Evolutionary conservation across 805 yeast genomes (phyloP), one percentile per base, ranked within the genome.

Genomic region (Komagataella phaffii): DNA sequence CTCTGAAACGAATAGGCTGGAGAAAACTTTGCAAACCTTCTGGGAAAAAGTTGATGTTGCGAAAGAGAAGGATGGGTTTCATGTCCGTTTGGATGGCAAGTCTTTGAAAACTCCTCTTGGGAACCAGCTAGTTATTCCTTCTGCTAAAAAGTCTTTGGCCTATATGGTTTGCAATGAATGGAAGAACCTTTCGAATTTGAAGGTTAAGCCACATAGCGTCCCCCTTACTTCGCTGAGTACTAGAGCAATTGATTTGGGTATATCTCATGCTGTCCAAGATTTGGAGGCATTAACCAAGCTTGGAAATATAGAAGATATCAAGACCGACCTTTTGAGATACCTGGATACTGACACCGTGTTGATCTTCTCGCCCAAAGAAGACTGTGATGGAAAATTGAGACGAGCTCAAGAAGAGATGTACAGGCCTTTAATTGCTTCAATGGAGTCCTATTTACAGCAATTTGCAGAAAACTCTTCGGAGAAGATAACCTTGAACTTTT

Each of bases 281-380:
- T 71, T 69, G 18, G 83, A 78, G 49, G 63, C 75, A 50, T 64
- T 72, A 14, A 77, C 82, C 46, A 84, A 85, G 62, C 74, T 82
- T 44, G 89, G 90, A 7, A 77, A 72, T 54, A 67, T 79, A 46
- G 76, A 73, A 3, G 77, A 76, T 46, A 77, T 88, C 18, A 75
- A 79, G 54, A 65, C 73, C 46, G 77, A 76, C 55, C 68, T 93
- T 55, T 69, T 91, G 60, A 80, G 90, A 52, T 93, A 90, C 62
- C 71, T 95, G 53, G 99, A 93, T 64, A 93, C 99, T 0, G 99
- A 93, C 65, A 89, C 98, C 1, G 71, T 95, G 55, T 73, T 93
- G 51, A 88, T 91, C 7, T 85, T 90, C 61, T 82, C 96, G 1
- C 95, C 96, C 10, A 57, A 59, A 8, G 73, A 71, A 46, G 98